Evolutionary conservation across 2,329 filamentous ascomycete species (phyloP).

Genomic region (Fusarium torulosum): DNA sequence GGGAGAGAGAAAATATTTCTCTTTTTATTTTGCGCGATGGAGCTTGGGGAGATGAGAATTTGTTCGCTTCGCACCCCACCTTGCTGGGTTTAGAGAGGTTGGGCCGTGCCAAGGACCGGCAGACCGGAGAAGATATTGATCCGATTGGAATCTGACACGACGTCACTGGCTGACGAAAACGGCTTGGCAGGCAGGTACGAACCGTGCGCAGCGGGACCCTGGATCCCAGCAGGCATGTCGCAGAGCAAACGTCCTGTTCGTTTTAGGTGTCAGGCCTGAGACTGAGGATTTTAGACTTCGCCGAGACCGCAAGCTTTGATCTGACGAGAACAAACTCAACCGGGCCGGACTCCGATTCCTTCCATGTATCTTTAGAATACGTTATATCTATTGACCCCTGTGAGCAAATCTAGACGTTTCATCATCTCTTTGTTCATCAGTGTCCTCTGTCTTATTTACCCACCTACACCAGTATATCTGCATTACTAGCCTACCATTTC

Average conservation of each 20-base stretch:
- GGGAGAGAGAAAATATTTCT: constrained; percentile 39
- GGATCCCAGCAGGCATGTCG: constrained; percentile 26
- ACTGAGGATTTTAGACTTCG: constrained; percentile 31
- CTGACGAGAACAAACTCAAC: constrained; percentile 13
- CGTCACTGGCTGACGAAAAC: constrained; percentile 49
- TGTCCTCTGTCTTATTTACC: constrained; percentile 1
- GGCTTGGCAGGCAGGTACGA: constrained; percentile 26
- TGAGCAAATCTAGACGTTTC: not conserved
- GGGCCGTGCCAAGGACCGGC: constrained; percentile 38
- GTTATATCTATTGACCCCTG: constrained; percentile 21
- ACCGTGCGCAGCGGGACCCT: constrained; percentile 34
- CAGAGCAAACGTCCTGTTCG: constrained; percentile 16
- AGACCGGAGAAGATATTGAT: constrained; percentile 27
- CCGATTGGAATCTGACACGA: constrained; percentile 27
- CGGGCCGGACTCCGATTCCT: constrained; percentile 33
- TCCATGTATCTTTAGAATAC: constrained; percentile 8
- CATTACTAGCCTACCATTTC: constrained; percentile 18
- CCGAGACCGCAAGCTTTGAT: constrained; percentile 23
- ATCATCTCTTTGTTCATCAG: constrained; percentile 15
- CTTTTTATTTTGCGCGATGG: constrained; percentile 44
- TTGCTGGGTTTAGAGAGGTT: constrained; percentile 46
- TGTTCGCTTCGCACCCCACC: constrained; percentile 45
- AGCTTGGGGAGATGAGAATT: constrained; percentile 51
- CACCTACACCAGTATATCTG: constrained; percentile 16
- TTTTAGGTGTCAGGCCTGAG: constrained; percentile 29